Evolutionary conservation across 2,329 filamentous ascomycete species (phyloP).

Genomic region (Fusarium sambucinum): DNA sequence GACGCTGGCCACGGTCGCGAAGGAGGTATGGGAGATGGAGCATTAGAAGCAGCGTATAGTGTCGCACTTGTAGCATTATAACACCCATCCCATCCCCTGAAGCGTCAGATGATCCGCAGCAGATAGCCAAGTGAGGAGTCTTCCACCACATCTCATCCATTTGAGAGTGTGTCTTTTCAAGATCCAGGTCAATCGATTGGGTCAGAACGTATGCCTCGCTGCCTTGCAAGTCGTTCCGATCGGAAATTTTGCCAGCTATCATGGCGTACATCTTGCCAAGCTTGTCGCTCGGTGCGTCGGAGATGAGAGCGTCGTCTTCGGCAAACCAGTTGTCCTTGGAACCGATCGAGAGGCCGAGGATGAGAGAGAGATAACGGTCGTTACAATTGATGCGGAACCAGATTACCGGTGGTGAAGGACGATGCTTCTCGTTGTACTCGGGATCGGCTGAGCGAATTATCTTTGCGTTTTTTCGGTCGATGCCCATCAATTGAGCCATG

Average conservation of each 20-base stretch:
- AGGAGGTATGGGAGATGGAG: slow-evolving; percentile 69
- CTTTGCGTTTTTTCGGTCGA: slow-evolving; percentile 53
- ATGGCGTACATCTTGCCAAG: slow-evolving; percentile 60
- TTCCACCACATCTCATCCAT: slow-evolving; percentile 62
- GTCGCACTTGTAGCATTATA: slow-evolving; percentile 62
- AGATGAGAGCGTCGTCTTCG: slow-evolving; percentile 43
- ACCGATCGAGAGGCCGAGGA: slow-evolving; percentile 63
- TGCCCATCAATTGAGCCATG: slow-evolving; percentile 64
- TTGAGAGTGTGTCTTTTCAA: slow-evolving; percentile 56
- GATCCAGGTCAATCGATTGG: slow-evolving; percentile 60
- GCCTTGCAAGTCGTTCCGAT: slow-evolving; percentile 57
- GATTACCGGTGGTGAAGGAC: slow-evolving; percentile 48
- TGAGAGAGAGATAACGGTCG: slow-evolving; percentile 64
- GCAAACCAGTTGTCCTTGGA: slow-evolving; percentile 57
- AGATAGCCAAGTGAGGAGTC: slow-evolving; percentile 46
- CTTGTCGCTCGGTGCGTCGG: slow-evolving; percentile 55
- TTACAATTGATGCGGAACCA: slow-evolving; percentile 64
- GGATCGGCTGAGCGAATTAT: slow-evolving; percentile 56
- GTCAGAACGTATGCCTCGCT: slow-evolving; percentile 57
- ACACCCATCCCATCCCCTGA: slow-evolving; percentile 45
- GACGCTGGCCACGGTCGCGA: slow-evolving; percentile 56
- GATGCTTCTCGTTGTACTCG: slow-evolving; percentile 49
- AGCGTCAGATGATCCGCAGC: slow-evolving; percentile 37
- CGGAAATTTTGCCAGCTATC: slow-evolving; percentile 60
- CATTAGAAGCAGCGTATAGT: slow-evolving; percentile 64